A percentile compares a stretch with the other conserved stretches of the same genome.
Conservation (phyloP, 345 rosid genomes). For the Geranium rotundifolium region DNA sequence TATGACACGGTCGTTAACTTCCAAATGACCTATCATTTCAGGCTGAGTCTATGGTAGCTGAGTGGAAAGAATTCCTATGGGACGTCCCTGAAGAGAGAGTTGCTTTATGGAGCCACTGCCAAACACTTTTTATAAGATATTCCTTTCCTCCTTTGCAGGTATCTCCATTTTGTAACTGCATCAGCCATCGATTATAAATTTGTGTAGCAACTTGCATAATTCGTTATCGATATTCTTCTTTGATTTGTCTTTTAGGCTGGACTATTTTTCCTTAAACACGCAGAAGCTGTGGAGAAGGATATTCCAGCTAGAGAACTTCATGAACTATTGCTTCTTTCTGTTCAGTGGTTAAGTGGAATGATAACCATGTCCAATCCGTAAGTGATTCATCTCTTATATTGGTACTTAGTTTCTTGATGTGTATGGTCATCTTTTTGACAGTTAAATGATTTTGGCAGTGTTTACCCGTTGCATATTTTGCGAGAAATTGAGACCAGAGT, state of each 20-base stretch:
- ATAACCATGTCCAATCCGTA: conserved; percentile 69
- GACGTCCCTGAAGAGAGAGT: conserved; percentile 99
- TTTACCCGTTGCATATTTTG: conserved; percentile 80
- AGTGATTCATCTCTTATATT: conserved; percentile 27
- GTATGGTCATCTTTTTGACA: conserved; percentile 16
- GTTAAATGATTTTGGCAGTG: conserved; percentile 39
- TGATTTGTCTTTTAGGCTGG: conserved; percentile 58
- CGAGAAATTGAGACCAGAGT: conserved; percentile 96
- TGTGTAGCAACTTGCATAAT: background rate
- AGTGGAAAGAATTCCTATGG: conserved; percentile 99
- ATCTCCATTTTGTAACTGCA: conserved; percentile 6
- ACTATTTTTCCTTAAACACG: conserved; percentile 83
- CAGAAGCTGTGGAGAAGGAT: conserved; percentile 90
- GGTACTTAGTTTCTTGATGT: conserved; percentile 1
- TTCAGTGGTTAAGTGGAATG: conserved; percentile 96
- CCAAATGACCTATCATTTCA: conserved; percentile 16
- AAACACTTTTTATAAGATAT: conserved; percentile 75
- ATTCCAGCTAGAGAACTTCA: conserved; percentile 87
- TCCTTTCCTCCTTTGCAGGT: conserved; percentile 88
- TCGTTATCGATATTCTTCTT: conserved; percentile 6
- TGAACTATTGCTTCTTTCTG: conserved; percentile 80
- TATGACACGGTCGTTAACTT: conserved; percentile 3
- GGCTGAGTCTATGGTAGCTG: conserved; percentile 99
- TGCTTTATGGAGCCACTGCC: conserved; percentile 97
- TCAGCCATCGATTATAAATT: background rate